phyloP scores from a whole-genome alignment of 2,329 filamentous ascomycete genomes.

The Xylaria sp. region DNA sequence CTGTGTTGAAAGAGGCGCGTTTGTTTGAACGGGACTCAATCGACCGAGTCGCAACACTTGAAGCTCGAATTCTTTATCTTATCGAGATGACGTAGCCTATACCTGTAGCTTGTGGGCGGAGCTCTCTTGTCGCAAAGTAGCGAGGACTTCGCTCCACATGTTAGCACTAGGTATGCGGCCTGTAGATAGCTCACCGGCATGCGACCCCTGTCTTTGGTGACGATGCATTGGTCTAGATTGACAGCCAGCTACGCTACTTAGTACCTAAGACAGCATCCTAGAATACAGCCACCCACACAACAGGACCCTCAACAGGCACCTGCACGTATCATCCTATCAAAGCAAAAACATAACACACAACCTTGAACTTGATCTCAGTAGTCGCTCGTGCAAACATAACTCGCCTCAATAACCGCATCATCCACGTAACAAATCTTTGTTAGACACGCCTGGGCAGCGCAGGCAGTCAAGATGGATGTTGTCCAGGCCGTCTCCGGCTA shows the following conservation, averaged over 20 bases:
- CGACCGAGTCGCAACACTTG: neutral
- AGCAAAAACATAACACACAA: neutral
- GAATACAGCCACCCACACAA: slow-evolving; percentile 3
- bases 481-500: slow-evolving; percentile 92
- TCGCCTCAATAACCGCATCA: neutral
- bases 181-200: neutral
- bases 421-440: neutral
- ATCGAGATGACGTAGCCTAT: slow-evolving; percentile 32
- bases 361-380: neutral
- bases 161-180: neutral
- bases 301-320: too few relatives aligned
- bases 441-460: neutral
- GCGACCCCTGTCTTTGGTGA: slow-evolving; percentile 29
- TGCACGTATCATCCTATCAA: slow-evolving; percentile 18
- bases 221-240: slow-evolving; percentile 27
- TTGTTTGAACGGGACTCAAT: slow-evolving; percentile 2
- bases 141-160: slow-evolving; percentile 26
- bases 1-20: neutral
- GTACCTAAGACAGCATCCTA: neutral
- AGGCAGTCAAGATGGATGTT: slow-evolving; percentile 76
- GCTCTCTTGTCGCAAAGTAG: slow-evolving; percentile 22
- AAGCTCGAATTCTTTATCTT: slow-evolving; percentile 36
- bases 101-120: neutral
- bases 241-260: neutral
- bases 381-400: neutral